Conservation (phyloP, 306 rosid genomes). For the Lathyrus aphaca region DNA sequence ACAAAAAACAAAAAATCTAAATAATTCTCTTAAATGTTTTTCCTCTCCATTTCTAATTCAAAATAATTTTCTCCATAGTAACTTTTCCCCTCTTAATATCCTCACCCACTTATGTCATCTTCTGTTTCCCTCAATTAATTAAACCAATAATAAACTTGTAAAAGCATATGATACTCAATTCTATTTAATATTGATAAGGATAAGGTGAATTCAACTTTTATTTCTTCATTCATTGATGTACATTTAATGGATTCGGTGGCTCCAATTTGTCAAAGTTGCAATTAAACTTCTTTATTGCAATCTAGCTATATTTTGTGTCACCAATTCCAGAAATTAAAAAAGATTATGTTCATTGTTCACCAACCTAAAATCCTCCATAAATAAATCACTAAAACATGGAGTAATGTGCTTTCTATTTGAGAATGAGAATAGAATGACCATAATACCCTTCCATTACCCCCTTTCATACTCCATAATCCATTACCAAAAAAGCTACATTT, state of each 20-base stretch:
- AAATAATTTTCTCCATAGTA: not conserved
- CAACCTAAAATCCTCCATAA: not conserved
- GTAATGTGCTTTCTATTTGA: not conserved
- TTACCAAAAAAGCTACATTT: not conserved
- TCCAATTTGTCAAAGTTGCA: slow-evolving; percentile 35
- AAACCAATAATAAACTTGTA: not conserved
- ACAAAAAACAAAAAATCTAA: too few species aligned
- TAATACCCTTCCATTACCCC: not conserved
- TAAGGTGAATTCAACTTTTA: slow-evolving; percentile 24
- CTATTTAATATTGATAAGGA: slow-evolving; percentile 19
- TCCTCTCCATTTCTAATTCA: not conserved
- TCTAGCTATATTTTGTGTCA: slow-evolving; percentile 42
- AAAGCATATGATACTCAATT: slow-evolving; percentile 24
- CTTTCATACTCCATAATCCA: not conserved
- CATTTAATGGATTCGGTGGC: slow-evolving; percentile 38
- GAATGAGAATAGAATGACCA: not conserved
- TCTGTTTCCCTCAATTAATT: too few species aligned
- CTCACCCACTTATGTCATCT: too few species aligned
- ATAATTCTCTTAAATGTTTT: too few species aligned
- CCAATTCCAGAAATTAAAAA: slow-evolving; percentile 45
- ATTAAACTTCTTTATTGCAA: slow-evolving; percentile 36
- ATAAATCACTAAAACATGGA: not conserved
- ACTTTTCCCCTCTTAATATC: too few species aligned
- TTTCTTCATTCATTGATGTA: slow-evolving; percentile 18
- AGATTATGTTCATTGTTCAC: not conserved